phyloP scores from a whole-genome alignment of 306 rosid genomes.

The Gleditsia sinensis region DNA sequence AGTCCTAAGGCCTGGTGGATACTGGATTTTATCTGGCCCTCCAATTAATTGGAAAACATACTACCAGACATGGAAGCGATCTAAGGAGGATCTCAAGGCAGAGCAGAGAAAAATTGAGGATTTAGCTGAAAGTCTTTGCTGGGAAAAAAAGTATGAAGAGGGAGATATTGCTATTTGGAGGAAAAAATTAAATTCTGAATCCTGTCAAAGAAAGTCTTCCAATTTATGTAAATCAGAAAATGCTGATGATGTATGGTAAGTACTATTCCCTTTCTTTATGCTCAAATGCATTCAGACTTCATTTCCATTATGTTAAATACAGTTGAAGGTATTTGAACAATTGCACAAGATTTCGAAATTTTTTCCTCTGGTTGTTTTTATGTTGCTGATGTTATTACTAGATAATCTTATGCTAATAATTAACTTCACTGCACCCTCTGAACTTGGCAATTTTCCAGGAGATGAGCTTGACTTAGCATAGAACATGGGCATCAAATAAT shows the following conservation, averaged over 20 bases:
- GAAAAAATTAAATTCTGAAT: slow-evolving; percentile 66
- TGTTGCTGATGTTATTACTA: background rate
- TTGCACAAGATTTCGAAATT: background rate
- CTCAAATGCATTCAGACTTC: background rate
- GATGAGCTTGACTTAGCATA: background rate
- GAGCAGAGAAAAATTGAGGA: slow-evolving; percentile 87
- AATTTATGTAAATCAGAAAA: slow-evolving; percentile 52
- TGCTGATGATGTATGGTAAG: slow-evolving; percentile 91
- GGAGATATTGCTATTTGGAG: slow-evolving; percentile 94
- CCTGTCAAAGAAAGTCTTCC: slow-evolving; percentile 62
- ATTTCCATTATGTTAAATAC: background rate
- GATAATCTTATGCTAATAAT: background rate
- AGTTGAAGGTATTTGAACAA: slow-evolving; percentile 4
- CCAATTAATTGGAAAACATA: slow-evolving; percentile 98
- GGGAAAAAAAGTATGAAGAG: slow-evolving; percentile 98
- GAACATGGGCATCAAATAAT: slow-evolving; percentile 1
- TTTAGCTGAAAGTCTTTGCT: slow-evolving; percentile 85
- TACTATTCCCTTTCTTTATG: slow-evolving; percentile 8
- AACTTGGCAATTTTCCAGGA: background rate
- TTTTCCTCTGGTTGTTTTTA: slow-evolving; percentile 5
- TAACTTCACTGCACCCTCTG: slow-evolving; percentile 6
- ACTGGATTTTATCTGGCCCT: slow-evolving; percentile 96
- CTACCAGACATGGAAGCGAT: slow-evolving; percentile 81
- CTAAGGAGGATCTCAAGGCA: slow-evolving; percentile 80
- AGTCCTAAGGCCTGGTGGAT: slow-evolving; percentile 97